Evolutionary conservation across 768 basidiomycete genomes (phyloP), one percentile per base, ranked within the genome.

Genomic region (Podaxis mareebaensis): DNA sequence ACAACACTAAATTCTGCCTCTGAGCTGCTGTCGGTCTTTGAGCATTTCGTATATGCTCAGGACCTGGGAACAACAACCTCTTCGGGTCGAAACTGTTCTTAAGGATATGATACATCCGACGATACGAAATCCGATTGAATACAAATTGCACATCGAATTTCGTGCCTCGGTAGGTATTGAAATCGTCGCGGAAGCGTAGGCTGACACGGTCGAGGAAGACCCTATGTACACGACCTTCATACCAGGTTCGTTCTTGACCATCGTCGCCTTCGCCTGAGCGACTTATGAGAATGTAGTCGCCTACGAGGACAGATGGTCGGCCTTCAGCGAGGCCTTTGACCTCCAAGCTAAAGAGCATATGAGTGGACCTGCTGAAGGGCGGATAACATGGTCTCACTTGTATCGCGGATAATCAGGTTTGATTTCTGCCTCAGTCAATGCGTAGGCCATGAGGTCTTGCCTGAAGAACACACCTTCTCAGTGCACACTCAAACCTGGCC

Each of bases 281-380:
- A 65, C 72, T 76, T 62, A 79, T 74, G 30, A 73, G 74, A 57
- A 80, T 78, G 62, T 68, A 79, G 70, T 82, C 77, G 56, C 85
- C 86, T 17, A 85, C 77, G 17, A 86, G 76, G 15, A 88, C 83
- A 22, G 82, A 84, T 0, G 86, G 86, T 3, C 86, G 77, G 54
- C 83, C 82, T 71, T 87, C 85, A 2, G 82, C 84, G 1, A 87
- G 74, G 4, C 85, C 86, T 36, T 82, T 77, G 8, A 89, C 85
- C 36, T 73, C 61, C 4, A 88, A 71, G 26, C 85, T 87, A 42
- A 5, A 13, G 12, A 46, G 1, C 17, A 24, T 30, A 7, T 53
- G 38, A 30, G 51, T 55, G 59, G 15, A 46, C 30, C 7, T 8
- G n/a, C 7, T 6, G 3, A 52, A 1, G 28, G 40, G 59, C 5